Conservation (phyloP, 208 protist genomes). For the Trypanosoma scelopori region DNA sequence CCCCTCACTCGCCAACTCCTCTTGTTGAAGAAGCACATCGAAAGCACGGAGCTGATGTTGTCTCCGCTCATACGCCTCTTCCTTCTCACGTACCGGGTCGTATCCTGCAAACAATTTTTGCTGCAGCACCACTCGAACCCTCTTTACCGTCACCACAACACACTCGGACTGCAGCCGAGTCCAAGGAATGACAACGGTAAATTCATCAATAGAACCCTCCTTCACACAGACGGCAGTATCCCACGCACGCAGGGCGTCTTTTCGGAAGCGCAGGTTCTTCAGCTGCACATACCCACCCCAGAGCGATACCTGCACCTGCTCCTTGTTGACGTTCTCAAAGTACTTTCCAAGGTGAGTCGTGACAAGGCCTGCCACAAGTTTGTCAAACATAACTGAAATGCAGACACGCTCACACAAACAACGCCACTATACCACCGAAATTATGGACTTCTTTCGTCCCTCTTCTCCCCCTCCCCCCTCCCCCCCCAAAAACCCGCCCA, state of each 20-base stretch:
- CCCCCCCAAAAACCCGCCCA: too few species aligned
- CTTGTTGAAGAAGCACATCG: conserved; percentile 43
- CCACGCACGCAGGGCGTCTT: conserved; percentile 61
- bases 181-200: conserved; percentile 78
- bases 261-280: conserved; percentile 51
- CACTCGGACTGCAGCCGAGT: conserved; percentile 67
- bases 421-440: background rate
- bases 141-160: conserved; percentile 58
- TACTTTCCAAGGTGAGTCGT: conserved; percentile 81
- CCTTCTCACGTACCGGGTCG: conserved; percentile 40
- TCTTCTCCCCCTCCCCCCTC: too few species aligned
- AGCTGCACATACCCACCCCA: conserved; percentile 80
- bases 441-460: too few species aligned
- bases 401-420: too few species aligned
- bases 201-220: conserved; percentile 64
- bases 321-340: conserved; percentile 78
- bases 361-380: conserved; percentile 69
- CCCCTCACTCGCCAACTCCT: conserved; percentile 12
- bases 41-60: conserved; percentile 41
- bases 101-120: conserved; percentile 59
- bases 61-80: conserved; percentile 49
- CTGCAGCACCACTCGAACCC: conserved; percentile 50
- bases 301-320: conserved; percentile 84
- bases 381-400: conserved; percentile 64
- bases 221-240: conserved; percentile 62